phyloP scores from a whole-genome alignment of 306 rosid species.

The Fragaria ananassa region DNA sequence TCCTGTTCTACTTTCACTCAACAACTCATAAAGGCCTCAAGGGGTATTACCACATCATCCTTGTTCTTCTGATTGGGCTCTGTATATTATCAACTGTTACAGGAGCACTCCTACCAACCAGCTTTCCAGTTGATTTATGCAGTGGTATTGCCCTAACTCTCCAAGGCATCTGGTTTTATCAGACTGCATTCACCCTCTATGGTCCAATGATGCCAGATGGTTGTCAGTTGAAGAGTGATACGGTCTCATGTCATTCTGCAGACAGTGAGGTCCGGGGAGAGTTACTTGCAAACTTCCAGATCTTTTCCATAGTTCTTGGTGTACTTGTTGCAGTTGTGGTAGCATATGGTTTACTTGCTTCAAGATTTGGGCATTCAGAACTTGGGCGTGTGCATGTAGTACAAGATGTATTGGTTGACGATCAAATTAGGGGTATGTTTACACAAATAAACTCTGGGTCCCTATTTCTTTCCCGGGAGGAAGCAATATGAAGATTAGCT shows the following conservation, averaged over 20 bases:
- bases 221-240: slow-evolving; percentile 47
- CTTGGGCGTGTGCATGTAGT: slow-evolving; percentile 26
- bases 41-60: slow-evolving; percentile 84
- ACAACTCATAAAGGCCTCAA: slow-evolving; percentile 89
- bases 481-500: background rate
- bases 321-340: slow-evolving; percentile 59
- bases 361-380: slow-evolving; percentile 53
- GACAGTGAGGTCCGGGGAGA: slow-evolving; percentile 78
- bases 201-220: slow-evolving; percentile 96
- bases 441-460: background rate
- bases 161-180: slow-evolving; percentile 99
- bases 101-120: slow-evolving; percentile 74
- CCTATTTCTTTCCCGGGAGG: background rate
- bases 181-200: slow-evolving; percentile 90
- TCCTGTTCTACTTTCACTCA: slow-evolving; percentile 90
- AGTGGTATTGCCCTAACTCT: slow-evolving; percentile 72
- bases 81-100: slow-evolving; percentile 59
- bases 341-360: slow-evolving; percentile 51
- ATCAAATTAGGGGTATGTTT: slow-evolving; percentile 29
- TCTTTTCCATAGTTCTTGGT: slow-evolving; percentile 48
- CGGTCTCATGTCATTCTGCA: slow-evolving; percentile 49
- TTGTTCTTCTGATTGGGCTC: slow-evolving; percentile 69
- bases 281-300: slow-evolving; percentile 93
- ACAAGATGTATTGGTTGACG: slow-evolving; percentile 40
- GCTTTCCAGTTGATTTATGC: slow-evolving; percentile 70